Percentiles rank a stretch among this genome's conserved stretches.
These are phyloP conservation scores for Crassisporium funariophilum DNA, from an alignment of 768 basidiomycete genomes.

Conservation along the genomic window DNA sequence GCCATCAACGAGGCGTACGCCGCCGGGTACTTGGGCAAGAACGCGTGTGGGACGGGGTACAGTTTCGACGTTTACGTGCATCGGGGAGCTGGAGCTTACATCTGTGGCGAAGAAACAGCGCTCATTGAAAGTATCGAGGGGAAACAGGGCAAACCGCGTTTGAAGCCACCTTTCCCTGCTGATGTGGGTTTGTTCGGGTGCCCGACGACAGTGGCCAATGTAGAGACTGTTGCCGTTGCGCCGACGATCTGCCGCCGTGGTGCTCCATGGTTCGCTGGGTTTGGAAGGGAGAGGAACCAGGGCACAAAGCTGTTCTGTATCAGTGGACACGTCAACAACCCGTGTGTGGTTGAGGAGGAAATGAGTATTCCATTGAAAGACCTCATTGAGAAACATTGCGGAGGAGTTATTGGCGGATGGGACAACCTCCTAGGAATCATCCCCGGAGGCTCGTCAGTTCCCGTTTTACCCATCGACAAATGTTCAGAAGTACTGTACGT, in stretches of 20 bases:
- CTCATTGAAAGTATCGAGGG: slow-evolving; percentile 97
- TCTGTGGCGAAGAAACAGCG: slow-evolving; percentile 98
- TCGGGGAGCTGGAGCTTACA: slow-evolving; percentile 97
- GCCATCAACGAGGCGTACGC: slow-evolving; percentile 96
- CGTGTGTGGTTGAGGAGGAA: slow-evolving; percentile 97
- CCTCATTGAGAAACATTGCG: slow-evolving; percentile 94
- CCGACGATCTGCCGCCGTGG: slow-evolving; percentile 95
- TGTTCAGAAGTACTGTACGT: slow-evolving; percentile 89
- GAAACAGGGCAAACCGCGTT: slow-evolving; percentile 96
- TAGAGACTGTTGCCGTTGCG: slow-evolving; percentile 97
- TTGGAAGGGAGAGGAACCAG: slow-evolving; percentile 90
- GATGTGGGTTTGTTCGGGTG: slow-evolving; percentile 98
- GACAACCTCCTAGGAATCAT: slow-evolving; percentile 96
- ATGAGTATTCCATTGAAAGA: slow-evolving; percentile 97
- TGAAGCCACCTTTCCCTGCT: slow-evolving; percentile 99
- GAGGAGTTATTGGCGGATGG: slow-evolving; percentile 94
- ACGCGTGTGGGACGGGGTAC: slow-evolving; percentile 92
- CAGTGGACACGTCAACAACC: slow-evolving; percentile 97
- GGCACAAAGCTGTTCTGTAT: slow-evolving; percentile 98
- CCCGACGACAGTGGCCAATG: slow-evolving; percentile 96
- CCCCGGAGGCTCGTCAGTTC: slow-evolving; percentile 94
- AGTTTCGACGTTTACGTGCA: slow-evolving; percentile 98
- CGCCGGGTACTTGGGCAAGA: slow-evolving; percentile 83
- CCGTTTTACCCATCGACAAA: slow-evolving; percentile 80
- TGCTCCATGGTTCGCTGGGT: slow-evolving; percentile 86